These are phyloP conservation scores for Daedaleopsis sinensis DNA, from an alignment of 768 basidiomycete genomes.

Conservation along the genomic window DNA sequence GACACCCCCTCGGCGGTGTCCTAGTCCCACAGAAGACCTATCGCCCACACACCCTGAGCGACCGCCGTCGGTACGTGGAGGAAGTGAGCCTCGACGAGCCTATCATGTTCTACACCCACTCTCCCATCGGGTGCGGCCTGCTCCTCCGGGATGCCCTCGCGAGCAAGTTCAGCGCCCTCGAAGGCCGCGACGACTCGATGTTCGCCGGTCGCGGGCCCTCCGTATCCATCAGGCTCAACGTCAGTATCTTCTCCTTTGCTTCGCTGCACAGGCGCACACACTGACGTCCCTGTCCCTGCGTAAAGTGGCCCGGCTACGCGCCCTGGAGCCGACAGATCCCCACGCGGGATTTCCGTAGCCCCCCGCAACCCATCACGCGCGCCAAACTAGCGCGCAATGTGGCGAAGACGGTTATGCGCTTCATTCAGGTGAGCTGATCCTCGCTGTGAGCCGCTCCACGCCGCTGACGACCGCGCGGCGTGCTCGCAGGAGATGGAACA, in stretches of 20 bases:
- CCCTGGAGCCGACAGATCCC: slow-evolving; percentile 84
- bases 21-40: slow-evolving; percentile 73
- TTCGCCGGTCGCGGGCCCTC: slow-evolving; percentile 77
- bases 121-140: slow-evolving; percentile 62
- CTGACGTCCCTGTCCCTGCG: slow-evolving; percentile 8
- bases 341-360: slow-evolving; percentile 78
- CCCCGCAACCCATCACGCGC: slow-evolving; percentile 75
- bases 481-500: slow-evolving; percentile 48
- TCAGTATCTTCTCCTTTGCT: slow-evolving; percentile 36
- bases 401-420: slow-evolving; percentile 73
- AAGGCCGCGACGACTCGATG: slow-evolving; percentile 63
- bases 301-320: slow-evolving; percentile 86
- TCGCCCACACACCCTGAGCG: slow-evolving; percentile 76
- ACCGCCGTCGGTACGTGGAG: slow-evolving; percentile 75
- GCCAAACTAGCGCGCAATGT: slow-evolving; percentile 80
- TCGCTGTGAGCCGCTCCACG: background rate
- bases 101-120: slow-evolving; percentile 60
- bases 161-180: slow-evolving; percentile 57
- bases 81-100: slow-evolving; percentile 66
- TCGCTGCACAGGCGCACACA: slow-evolving; percentile 2
- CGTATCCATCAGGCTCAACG: slow-evolving; percentile 79
- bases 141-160: slow-evolving; percentile 64
- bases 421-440: slow-evolving; percentile 52
- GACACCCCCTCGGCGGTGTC: slow-evolving; percentile 15
- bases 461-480: background rate